Percentiles rank a stretch among this genome's conserved stretches.
These are phyloP conservation scores for Marasmius oreades DNA, from an alignment of 1,284 basidiomycete species.

Conservation along the genomic window DNA sequence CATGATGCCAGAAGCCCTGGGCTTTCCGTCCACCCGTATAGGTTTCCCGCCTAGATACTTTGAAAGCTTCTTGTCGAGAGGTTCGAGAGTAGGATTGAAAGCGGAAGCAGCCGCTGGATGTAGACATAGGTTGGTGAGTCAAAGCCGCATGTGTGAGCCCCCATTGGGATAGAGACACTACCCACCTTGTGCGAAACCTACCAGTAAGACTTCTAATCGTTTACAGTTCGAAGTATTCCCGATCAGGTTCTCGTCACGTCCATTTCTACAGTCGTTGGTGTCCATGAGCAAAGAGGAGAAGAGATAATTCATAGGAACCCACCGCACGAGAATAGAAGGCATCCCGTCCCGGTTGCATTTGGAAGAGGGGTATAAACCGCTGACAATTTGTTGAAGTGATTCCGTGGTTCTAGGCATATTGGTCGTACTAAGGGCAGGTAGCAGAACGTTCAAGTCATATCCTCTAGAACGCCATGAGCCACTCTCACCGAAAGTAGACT, in stretches of 20 bases:
- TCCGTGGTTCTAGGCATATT: slow-evolving; percentile 78
- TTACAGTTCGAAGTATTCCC: slow-evolving; percentile 69
- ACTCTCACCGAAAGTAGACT: slow-evolving; percentile 59
- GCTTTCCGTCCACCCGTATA: slow-evolving; percentile 72
- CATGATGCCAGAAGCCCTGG: slow-evolving; percentile 75
- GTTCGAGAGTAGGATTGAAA: slow-evolving; percentile 64
- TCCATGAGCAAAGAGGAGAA: background rate
- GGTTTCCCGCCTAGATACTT: slow-evolving; percentile 71
- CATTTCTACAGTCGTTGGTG: slow-evolving; percentile 41
- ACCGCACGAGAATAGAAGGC: slow-evolving; percentile 62
- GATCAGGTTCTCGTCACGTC: slow-evolving; percentile 70
- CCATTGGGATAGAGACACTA: background rate
- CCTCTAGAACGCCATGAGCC: slow-evolving; percentile 12
- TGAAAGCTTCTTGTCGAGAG: slow-evolving; percentile 61
- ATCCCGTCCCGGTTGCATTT: slow-evolving; percentile 42
- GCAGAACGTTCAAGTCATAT: slow-evolving; percentile 56
- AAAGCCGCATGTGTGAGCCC: slow-evolving; percentile 3
- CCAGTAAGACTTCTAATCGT: slow-evolving; percentile 56
- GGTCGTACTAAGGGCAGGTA: slow-evolving; percentile 38
- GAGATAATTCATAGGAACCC: slow-evolving; percentile 9
- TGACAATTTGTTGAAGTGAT: slow-evolving; percentile 69
- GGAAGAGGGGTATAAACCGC: slow-evolving; percentile 63
- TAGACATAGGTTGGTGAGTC: background rate
- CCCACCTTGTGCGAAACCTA: slow-evolving; percentile 61
- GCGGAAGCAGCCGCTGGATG: slow-evolving; percentile 58